Percentiles rank a stretch among this genome's conserved stretches.
phyloP scores from a whole-genome alignment of 257 asterid species.

The Thymus mandschuricus region DNA sequence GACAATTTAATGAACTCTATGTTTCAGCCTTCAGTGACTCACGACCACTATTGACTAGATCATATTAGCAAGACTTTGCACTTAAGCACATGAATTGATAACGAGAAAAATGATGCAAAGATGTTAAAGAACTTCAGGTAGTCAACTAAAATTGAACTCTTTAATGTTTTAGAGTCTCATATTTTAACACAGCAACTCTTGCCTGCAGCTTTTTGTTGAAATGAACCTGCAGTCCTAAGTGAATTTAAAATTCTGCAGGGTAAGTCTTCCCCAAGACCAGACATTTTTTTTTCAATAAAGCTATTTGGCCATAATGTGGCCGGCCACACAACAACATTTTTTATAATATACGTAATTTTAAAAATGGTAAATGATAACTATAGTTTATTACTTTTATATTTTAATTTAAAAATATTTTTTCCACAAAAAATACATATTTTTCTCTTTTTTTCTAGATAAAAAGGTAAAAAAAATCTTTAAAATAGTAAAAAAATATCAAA shows the following conservation, averaged over 20 bases:
- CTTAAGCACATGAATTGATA: constrained; percentile 16
- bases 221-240: not conserved
- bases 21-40: constrained; percentile 11
- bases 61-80: not conserved
- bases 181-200: not conserved
- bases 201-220: constrained; percentile 11
- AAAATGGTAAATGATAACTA: too few species aligned
- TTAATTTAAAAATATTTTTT: too few species aligned
- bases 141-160: not conserved
- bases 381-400: too few species aligned
- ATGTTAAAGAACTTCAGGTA: not conserved
- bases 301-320: too few species aligned
- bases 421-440: too few species aligned
- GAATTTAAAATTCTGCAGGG: not conserved
- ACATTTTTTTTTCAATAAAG: not conserved
- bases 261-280: not conserved
- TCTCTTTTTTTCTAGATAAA: too few species aligned
- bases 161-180: not conserved
- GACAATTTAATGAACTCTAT: constrained; percentile 17
- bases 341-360: too few species aligned
- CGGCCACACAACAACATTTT: too few species aligned
- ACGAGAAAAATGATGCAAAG: constrained; percentile 18
- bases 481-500: too few species aligned
- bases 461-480: too few species aligned
- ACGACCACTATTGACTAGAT: constrained; percentile 7